Base-by-base conservation (phyloP, 208 protist species). In the Acanthamoeba lenticulata region DNA sequence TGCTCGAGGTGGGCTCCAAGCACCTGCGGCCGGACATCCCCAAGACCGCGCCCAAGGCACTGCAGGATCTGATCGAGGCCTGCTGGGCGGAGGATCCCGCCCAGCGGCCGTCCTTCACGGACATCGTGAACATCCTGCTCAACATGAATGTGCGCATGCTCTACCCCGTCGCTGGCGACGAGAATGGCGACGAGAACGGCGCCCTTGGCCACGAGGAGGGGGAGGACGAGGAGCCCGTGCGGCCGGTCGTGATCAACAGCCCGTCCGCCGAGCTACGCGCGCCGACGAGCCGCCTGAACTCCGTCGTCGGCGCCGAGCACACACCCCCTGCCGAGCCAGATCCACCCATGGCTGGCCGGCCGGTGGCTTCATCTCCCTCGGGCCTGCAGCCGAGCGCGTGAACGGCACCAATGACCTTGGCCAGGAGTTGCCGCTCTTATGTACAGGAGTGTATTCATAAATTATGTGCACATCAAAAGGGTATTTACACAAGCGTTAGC, bases 51-150 rank as follows among this genome's bases (percentile, higher is more conserved):
- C 89, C 89, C 1, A 47, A 34, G 62, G n/a, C 89, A 21, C 44
- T 74, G 44, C 45, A 27, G n/a, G 65, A 83, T 2, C 89, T 93
- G n/a, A 93, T 93, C 15, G 1, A 17, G 36, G 40, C 32, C 19
- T 93, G 89, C 29, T 93, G 89, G 89, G 57, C 60, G 24, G 89
- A 93, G 89, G 32, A 81, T 38, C 65, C 89, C 5, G 45, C 40
- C 5, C 38, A 83, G 29, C 89, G 89, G 27, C 89, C 89, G 1
- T 83, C 89, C 6, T 93, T 93, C 38, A 32, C 42, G 45, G 45
- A 93, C 13, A 62, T 93, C 62, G 34, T 93, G 44, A 0, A 13
- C 38, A 42, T 57, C 38, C 42, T 85, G 9, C 21, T 38, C 5
- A 11, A 13, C 29, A 44, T 62, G 47, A 72, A 47, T 32, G 83